Percentiles rank a stretch among this genome's conserved stretches.
phyloP scores from a whole-genome alignment of 73 alveolate species.

The Durusdinium trenchii region DNA sequence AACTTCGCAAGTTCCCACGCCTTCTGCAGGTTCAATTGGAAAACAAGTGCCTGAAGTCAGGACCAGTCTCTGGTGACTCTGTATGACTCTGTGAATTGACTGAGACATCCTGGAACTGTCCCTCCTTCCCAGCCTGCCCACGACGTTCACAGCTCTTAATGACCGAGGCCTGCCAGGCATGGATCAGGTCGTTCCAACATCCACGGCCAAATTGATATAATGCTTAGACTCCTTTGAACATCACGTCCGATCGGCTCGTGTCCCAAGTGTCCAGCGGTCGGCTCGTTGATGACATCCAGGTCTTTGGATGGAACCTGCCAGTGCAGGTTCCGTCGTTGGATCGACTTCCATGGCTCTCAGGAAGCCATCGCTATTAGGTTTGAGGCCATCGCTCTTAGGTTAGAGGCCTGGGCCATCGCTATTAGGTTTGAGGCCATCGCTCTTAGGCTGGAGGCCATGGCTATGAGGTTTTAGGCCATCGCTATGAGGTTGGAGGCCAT shows the following conservation, averaged over 20 bases:
- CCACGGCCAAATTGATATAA: not conserved
- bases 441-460: too few relatives aligned
- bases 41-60: conserved; percentile 56
- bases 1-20: too few relatives aligned
- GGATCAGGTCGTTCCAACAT: not conserved
- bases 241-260: not conserved
- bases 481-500: too few relatives aligned
- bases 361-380: too few relatives aligned
- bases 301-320: conserved; percentile 16
- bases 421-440: too few relatives aligned
- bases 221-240: not conserved
- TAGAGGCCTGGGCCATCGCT: too few relatives aligned
- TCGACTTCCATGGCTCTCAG: too few relatives aligned
- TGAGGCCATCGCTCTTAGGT: too few relatives aligned
- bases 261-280: not conserved
- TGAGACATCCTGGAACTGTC: not conserved
- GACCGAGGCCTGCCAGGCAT: not conserved
- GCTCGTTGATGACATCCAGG: not conserved
- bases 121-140: not conserved
- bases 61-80: too few relatives aligned
- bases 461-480: too few relatives aligned
- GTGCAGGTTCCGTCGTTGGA: too few relatives aligned
- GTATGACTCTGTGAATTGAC: too few relatives aligned
- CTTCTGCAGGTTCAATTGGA: conserved; percentile 39
- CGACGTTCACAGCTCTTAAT: conserved; percentile 55